Evolutionary conservation across 306 rosid genomes (phyloP).

Genomic region (Dryas octopetala): DNA sequence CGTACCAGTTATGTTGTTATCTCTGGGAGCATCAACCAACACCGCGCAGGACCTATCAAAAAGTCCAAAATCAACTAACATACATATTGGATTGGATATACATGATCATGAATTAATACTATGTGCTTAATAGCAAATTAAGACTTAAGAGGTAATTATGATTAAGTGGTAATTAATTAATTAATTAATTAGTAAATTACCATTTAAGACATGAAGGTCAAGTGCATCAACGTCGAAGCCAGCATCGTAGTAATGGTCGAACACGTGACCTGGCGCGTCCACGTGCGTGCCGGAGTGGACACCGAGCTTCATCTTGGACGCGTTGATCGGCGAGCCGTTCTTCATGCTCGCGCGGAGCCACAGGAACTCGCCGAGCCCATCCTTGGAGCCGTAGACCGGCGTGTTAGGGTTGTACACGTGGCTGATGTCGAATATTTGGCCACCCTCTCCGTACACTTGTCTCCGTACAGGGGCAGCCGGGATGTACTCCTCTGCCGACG

Average conservation of each 20-base stretch:
- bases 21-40: slow-evolving; percentile 79
- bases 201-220: slow-evolving; percentile 64
- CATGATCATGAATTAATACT: too few relatives aligned
- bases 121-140: too few relatives aligned
- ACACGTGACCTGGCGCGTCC: slow-evolving; percentile 51
- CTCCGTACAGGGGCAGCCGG: neutral
- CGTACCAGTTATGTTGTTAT: slow-evolving; percentile 68
- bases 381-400: neutral
- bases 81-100: too few relatives aligned
- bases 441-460: neutral
- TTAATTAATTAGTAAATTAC: slow-evolving; percentile 16
- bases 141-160: too few relatives aligned
- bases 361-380: neutral
- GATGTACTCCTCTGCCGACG: neutral
- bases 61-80: neutral
- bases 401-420: neutral
- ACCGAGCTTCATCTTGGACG: neutral
- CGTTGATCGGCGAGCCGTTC: neutral
- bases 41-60: slow-evolving; percentile 58
- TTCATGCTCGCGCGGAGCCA: neutral
- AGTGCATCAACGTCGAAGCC: slow-evolving; percentile 82
- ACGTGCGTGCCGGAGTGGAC: neutral
- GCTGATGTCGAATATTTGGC: neutral
- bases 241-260: slow-evolving; percentile 71
- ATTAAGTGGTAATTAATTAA: too few relatives aligned